A percentile compares a stretch with the other conserved stretches of the same genome.
phyloP scores from a whole-genome alignment of 768 basidiomycete genomes.

The Lentinula boryana region DNA sequence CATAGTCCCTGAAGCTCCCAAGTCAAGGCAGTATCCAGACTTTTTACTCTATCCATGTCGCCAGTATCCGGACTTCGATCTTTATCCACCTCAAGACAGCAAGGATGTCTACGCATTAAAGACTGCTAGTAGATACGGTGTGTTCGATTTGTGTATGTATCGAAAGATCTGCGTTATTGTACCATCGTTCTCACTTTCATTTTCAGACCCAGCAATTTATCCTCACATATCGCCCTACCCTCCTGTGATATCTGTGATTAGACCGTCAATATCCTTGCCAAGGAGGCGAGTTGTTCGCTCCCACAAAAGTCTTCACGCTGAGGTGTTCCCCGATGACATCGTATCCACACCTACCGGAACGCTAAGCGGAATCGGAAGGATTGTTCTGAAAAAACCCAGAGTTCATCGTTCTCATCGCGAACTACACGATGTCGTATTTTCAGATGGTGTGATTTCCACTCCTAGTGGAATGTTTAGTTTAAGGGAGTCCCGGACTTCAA shows the following conservation, averaged over 20 bases:
- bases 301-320: constrained; percentile 21
- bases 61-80: constrained; percentile 19
- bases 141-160: constrained; percentile 25
- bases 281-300: neutral
- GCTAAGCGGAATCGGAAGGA: neutral
- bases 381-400: neutral
- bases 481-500: neutral
- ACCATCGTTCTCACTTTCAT: neutral
- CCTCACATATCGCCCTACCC: constrained; percentile 37
- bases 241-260: neutral
- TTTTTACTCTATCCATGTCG: constrained; percentile 30
- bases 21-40: constrained; percentile 7
- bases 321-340: constrained; percentile 23
- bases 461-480: constrained; percentile 17
- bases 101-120: neutral
- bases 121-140: constrained; percentile 16
- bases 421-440: constrained; percentile 27
- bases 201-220: constrained; percentile 35
- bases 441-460: constrained; percentile 19
- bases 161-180: neutral
- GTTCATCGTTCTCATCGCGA: constrained; percentile 11
- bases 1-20: neutral
- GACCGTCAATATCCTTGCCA: neutral
- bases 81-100: constrained; percentile 7
- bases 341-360: constrained; percentile 23